A percentile compares a stretch with the other conserved stretches of the same genome.
These are phyloP conservation scores for Camelina hispida DNA, from an alignment of 345 rosid genomes.

Conservation along the genomic window DNA sequence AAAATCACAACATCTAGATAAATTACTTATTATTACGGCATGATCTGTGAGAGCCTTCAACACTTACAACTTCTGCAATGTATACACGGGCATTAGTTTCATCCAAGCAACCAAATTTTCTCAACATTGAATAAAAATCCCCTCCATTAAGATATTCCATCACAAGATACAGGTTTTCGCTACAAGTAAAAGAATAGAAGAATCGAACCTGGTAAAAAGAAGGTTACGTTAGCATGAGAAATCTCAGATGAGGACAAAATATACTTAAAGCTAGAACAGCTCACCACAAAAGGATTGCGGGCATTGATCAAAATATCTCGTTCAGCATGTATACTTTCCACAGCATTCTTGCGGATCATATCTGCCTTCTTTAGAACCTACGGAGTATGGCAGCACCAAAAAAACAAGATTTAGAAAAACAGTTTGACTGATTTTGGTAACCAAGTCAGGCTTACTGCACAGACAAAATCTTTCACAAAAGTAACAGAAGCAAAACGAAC, in stretches of 20 bases:
- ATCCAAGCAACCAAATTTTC: constrained; percentile 82
- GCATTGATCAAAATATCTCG: constrained; percentile 93
- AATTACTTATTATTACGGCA: constrained; percentile 27
- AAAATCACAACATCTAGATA: constrained; percentile 26
- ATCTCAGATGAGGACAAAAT: constrained; percentile 36
- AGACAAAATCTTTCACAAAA: constrained; percentile 22
- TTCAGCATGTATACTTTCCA: constrained; percentile 94
- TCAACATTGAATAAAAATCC: constrained; percentile 83
- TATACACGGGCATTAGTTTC: constrained; percentile 90
- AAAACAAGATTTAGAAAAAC: constrained; percentile 21
- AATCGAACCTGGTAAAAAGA: constrained; percentile 81
- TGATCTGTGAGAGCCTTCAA: constrained; percentile 22
- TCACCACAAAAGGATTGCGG: constrained; percentile 98
- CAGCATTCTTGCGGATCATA: constrained; percentile 97
- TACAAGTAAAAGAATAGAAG: constrained; percentile 96
- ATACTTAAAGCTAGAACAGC: constrained; percentile 48
- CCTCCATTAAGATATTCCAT: constrained; percentile 99
- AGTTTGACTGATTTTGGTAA: constrained; percentile 15
- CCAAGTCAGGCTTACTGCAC: neutral
- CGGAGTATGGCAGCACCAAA: constrained; percentile 30
- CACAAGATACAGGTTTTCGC: constrained; percentile 95
- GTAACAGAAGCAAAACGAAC: constrained; percentile 15
- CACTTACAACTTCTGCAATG: constrained; percentile 96
- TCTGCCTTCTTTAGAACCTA: constrained; percentile 98
- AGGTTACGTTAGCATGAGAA: constrained; percentile 39